phyloP scores from a whole-genome alignment of 371 early-diverging fungal species.

The Mortierella sp. region DNA sequence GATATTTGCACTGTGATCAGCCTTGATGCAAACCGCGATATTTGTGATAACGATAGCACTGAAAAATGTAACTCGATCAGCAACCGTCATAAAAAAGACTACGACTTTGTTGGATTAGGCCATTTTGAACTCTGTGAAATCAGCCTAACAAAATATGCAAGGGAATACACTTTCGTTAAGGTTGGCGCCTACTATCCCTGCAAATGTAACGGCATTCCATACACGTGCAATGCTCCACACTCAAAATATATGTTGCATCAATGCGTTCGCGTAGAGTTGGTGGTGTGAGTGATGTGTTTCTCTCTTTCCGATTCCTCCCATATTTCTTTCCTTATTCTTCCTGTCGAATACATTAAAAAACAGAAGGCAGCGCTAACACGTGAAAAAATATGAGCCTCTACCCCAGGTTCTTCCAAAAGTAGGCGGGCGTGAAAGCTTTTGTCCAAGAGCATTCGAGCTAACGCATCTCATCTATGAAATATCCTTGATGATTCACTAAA shows the following conservation, averaged over 20 bases:
- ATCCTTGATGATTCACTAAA: background rate
- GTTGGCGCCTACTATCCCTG: too few relatives aligned
- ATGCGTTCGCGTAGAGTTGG: background rate
- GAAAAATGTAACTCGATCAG: too few relatives aligned
- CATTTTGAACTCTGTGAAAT: too few relatives aligned
- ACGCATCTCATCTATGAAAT: background rate
- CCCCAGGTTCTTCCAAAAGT: slow-evolving; percentile 24
- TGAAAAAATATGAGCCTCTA: slow-evolving; percentile 8
- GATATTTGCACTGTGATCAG: too few relatives aligned
- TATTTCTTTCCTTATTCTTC: slow-evolving; percentile 5
- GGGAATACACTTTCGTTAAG: too few relatives aligned
- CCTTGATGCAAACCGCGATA: too few relatives aligned
- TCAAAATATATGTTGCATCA: background rate
- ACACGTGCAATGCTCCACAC: too few relatives aligned
- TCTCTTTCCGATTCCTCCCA: background rate
- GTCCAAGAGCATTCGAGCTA: background rate
- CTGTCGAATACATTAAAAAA: background rate
- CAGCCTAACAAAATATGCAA: too few relatives aligned
- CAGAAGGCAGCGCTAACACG: slow-evolving; percentile 1
- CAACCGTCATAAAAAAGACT: too few relatives aligned
- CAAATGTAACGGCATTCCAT: background rate
- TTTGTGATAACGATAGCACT: too few relatives aligned
- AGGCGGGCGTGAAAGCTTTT: background rate
- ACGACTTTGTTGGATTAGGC: too few relatives aligned
- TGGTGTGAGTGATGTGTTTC: background rate